Base-by-base conservation (phyloP, 768 basidiomycete genomes). In the Infundibulicybe gibba region DNA sequence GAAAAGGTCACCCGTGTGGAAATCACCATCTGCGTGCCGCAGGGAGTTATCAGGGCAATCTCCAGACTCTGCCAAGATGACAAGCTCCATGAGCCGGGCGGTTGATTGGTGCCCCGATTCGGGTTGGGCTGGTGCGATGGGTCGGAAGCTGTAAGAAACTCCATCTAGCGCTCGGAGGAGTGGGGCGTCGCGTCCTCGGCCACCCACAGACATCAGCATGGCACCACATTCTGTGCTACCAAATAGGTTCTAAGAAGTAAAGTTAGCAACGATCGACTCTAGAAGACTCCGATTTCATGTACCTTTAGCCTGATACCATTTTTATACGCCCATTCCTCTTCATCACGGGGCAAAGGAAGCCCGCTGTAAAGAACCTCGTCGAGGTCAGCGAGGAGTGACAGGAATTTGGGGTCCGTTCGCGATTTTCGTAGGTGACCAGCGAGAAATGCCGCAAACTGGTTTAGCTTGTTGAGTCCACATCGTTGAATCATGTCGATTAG, bases 161-260 rank as follows among this genome's bases (percentile, higher is more conserved):
- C 80, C 78, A 17, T 80, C 75, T n/a, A 88, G 60, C 10, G 80
- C 69, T 20, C 70, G 72, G 37, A 90, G 74, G 47, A 80, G 66
- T 33, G 70, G 70, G 46, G 74, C 75, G 49, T 77, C 70, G 41
- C 64, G 68, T 33, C 76, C 80, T 44, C 68, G 64, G 31, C 75
- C 78, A 38, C 81, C 82, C 38, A 70, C 55, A 11, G 85, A 83
- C 20, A 81, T 60, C 44, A 91, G 67, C 74, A 85, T 85, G 1
- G 78, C 83, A 35, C 86, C 87, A 50, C 85, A 78, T 70, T 91
- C 89, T 1, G 89, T 91, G 62, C 80, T 87, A 14, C 89, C 89
- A 59, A 90, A 90, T 14, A 87, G 70, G 60, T 89, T 90, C 82
- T 87, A 64, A 41, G 45, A 41, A 34, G 51, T 58, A 56, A 37